phyloP scores from a whole-genome alignment of 768 basidiomycete genomes.

The Boletus rubropictus region DNA sequence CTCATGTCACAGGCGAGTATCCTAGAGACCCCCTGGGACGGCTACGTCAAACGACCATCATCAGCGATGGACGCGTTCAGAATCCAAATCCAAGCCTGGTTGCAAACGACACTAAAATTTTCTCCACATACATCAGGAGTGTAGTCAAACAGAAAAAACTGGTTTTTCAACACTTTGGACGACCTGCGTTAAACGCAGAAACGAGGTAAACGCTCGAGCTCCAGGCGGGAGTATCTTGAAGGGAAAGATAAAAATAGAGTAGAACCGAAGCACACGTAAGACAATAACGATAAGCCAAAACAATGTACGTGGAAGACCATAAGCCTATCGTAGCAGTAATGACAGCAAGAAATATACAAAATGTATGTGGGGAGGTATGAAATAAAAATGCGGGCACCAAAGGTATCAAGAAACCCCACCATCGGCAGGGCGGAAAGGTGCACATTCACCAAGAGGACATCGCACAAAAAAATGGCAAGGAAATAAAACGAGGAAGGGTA shows the following conservation, averaged over 20 bases:
- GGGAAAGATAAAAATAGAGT: not conserved
- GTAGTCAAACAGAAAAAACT: too few relatives aligned
- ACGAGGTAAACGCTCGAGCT: constrained; percentile 18
- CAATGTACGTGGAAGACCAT: not conserved
- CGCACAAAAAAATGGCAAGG: not conserved
- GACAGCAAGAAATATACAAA: not conserved
- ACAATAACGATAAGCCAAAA: not conserved
- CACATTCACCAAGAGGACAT: constrained; percentile 4
- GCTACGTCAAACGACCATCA: too few relatives aligned
- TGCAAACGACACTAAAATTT: too few relatives aligned
- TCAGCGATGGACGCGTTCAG: too few relatives aligned
- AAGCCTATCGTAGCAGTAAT: not conserved
- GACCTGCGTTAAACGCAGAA: not conserved
- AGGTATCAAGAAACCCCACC: constrained; percentile 20
- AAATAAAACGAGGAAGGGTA: not conserved
- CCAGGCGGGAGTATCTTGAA: constrained; percentile 12
- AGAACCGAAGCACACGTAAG: not conserved
- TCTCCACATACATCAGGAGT: too few relatives aligned
- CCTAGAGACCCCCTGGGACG: too few relatives aligned
- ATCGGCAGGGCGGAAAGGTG: not conserved
- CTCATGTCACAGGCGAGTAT: too few relatives aligned
- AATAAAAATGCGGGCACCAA: constrained; percentile 7
- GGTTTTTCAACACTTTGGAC: too few relatives aligned
- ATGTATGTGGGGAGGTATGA: constrained; percentile 15
- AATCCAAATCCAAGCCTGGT: too few relatives aligned